These are phyloP conservation scores for Cadophora malorum DNA, from an alignment of 2,329 filamentous ascomycete genomes.

Conservation along the genomic window DNA sequence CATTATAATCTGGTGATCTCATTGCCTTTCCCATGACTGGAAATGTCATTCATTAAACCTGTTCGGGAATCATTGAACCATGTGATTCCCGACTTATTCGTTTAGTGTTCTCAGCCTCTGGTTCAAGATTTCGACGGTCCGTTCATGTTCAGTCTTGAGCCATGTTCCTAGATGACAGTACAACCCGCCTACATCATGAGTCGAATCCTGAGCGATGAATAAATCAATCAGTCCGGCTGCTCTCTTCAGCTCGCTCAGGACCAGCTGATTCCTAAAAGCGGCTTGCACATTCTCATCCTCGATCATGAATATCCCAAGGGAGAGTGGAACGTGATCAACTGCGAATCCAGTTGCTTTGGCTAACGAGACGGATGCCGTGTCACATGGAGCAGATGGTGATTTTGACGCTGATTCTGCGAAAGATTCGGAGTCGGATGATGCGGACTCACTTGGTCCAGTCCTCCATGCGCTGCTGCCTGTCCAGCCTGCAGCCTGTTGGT, in stretches of 20 bases:
- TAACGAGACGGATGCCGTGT: conserved; percentile 23
- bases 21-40: no score
- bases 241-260: conserved; percentile 39
- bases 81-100: neutral
- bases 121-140: conserved; percentile 27
- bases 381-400: conserved; percentile 7
- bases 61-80: no score
- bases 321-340: conserved; percentile 35
- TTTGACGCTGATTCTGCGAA: conserved; percentile 23
- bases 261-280: conserved; percentile 37
- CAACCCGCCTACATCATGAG: conserved; percentile 23
- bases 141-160: conserved; percentile 32
- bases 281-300: conserved; percentile 39
- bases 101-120: conserved; percentile 18
- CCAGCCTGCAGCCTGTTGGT: conserved; percentile 41
- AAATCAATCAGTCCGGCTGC: conserved; percentile 31
- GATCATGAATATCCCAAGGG: conserved; percentile 37
- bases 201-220: conserved; percentile 27
- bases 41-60: no score
- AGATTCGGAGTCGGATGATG: conserved; percentile 10
- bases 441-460: conserved; percentile 8
- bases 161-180: conserved; percentile 30
- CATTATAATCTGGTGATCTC: no score
- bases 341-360: conserved; percentile 38
- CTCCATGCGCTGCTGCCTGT: conserved; percentile 32